Base-by-base conservation (phyloP, 1,139 yeast species). In the Petasospora fabianii region DNA sequence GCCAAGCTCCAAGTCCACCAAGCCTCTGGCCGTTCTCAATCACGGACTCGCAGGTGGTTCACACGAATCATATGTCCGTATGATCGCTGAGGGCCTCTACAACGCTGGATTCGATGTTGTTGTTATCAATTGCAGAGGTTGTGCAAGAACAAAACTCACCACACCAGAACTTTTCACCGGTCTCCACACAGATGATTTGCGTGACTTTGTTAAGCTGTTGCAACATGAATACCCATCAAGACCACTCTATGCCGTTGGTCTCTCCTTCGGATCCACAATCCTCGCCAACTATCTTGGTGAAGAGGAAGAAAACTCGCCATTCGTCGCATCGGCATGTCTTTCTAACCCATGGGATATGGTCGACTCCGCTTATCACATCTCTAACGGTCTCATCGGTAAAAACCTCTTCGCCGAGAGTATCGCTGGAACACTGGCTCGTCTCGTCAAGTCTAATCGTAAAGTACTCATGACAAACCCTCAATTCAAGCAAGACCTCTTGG, bases 21-120 rank as follows among this genome's bases (percentile, higher is more conserved):
- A 67, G 39, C 96, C 96, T 2, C 64, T 88, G 39, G 72, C 84
- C 24, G 73, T 88, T 19, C 69, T 83, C 6, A 64, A 82, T 36
- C 97, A 90, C 56, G 97, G 97, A 0, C 72, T 90, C 29, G 90
- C 87, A 5, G 97, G 97, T 16, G 96, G 97, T 0, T 83, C 95
- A 16, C 95, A 87, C 51, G 97, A 90, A 58, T 77, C 92, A 3
- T 79, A 88, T 53, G 83, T 88, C 42, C 75, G 96, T 44, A 80
- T 90, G 43, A 59, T 81, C 41, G 58, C 66, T 4, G 55, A 57
- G 18, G 53, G 55, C n/a, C 44, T 65, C 24, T 52, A 58, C 19
- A 43, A 49, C 10, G 47, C 53, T n/a, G 54, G 57, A 6, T 76
- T 78, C 67, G 94, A 85, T 48, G 74, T 79, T 13, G 84, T 80